A percentile compares a stretch with the other conserved stretches of the same genome.
Evolutionary conservation across 176 grass and related monocot genomes (phyloP).

Genomic region (Olyra latifolia): DNA sequence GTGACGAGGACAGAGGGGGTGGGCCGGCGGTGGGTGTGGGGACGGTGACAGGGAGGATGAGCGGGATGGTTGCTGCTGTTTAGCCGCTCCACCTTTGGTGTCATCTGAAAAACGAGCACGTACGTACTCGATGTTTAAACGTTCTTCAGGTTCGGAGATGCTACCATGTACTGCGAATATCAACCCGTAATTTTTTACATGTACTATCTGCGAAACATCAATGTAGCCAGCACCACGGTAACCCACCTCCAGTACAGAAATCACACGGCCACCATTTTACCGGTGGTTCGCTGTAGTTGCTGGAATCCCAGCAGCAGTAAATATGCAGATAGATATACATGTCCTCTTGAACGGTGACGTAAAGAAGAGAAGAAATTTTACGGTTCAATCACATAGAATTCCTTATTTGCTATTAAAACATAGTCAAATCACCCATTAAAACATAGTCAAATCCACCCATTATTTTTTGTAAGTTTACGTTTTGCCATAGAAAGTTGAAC

Average conservation of each 20-base stretch:
- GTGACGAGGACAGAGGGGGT: constrained; percentile 2
- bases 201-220: background rate
- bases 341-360: background rate
- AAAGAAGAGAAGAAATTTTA: background rate
- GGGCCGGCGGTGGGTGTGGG: constrained; percentile 6
- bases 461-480: no score
- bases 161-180: background rate
- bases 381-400: background rate
- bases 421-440: no score
- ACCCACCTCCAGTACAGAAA: no score
- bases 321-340: no score
- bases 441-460: no score
- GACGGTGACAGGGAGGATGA: constrained; percentile 31
- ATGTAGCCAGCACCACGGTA: background rate
- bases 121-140: constrained; percentile 3
- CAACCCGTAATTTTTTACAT: background rate
- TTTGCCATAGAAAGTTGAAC: no score
- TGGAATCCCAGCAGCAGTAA: no score
- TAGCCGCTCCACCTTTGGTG: background rate
- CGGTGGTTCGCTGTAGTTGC: no score
- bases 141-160: background rate
- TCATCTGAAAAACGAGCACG: background rate
- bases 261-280: no score
- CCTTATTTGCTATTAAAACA: no score
- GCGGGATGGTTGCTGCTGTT: background rate